phyloP scores from a whole-genome alignment of 306 rosid species.

The Acmispon strigosus region DNA sequence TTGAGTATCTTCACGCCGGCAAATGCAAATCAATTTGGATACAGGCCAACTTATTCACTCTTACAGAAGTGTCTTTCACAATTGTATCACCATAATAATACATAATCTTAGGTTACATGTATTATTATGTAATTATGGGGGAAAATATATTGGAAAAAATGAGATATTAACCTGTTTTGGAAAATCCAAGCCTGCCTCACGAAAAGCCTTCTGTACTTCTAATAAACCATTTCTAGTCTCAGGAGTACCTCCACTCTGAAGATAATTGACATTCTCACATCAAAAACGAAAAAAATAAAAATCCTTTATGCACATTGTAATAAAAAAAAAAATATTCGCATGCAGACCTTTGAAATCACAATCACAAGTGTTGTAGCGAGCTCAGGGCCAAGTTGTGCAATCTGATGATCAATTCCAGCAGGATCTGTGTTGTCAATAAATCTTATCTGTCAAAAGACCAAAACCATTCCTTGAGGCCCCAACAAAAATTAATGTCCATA shows the following conservation, averaged over 20 bases:
- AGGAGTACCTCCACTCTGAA: slow-evolving; percentile 92
- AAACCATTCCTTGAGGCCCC: background rate
- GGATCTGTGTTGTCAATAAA: slow-evolving; percentile 95
- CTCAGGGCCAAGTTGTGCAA: slow-evolving; percentile 85
- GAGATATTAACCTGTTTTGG: slow-evolving; percentile 83
- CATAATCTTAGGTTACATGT: too few relatives aligned
- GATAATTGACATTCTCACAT: background rate
- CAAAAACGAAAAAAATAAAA: too few relatives aligned
- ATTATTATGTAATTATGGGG: too few relatives aligned
- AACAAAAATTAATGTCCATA: background rate
- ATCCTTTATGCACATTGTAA: too few relatives aligned
- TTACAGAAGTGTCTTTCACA: too few relatives aligned
- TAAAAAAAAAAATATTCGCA: background rate
- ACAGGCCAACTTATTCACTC: too few relatives aligned
- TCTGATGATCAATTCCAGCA: slow-evolving; percentile 95
- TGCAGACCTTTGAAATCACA: slow-evolving; percentile 75
- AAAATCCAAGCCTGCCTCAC: slow-evolving; percentile 82
- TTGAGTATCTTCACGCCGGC: too few relatives aligned
- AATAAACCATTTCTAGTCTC: slow-evolving; percentile 88
- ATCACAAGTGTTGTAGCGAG: slow-evolving; percentile 78
- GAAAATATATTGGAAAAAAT: background rate
- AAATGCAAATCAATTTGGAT: too few relatives aligned
- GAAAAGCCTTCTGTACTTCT: slow-evolving; percentile 95
- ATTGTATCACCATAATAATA: too few relatives aligned
- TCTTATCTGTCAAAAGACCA: slow-evolving; percentile 58